Evolutionary conservation across 2,329 filamentous ascomycete genomes (phyloP).

Genomic region (Mycogone perniciosa): DNA sequence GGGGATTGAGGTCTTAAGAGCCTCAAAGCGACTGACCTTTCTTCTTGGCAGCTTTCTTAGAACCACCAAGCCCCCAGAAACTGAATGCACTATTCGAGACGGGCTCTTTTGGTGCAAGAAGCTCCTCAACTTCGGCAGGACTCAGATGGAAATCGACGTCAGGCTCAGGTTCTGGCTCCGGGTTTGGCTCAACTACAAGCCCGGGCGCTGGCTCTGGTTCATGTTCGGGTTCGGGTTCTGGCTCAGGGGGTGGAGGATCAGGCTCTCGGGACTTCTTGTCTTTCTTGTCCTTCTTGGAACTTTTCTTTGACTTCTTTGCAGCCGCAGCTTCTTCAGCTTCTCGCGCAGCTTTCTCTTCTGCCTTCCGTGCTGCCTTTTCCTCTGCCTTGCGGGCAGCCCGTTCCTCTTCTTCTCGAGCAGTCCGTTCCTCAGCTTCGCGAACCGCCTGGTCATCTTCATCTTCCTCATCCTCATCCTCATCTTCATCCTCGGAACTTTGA

Average conservation of each 20-base stretch:
- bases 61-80: constrained; percentile 47
- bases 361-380: constrained; percentile 17
- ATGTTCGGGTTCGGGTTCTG: constrained; percentile 12
- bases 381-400: constrained; percentile 22
- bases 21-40: constrained; percentile 33
- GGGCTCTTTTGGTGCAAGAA: constrained; percentile 29
- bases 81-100: constrained; percentile 41
- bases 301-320: constrained; percentile 38
- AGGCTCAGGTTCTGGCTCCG: constrained; percentile 11
- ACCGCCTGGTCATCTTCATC: constrained; percentile 17
- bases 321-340: constrained; percentile 18
- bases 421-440: constrained; percentile 23
- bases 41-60: constrained; percentile 36
- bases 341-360: constrained; percentile 19
- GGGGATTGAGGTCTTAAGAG: not conserved
- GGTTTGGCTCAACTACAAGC: constrained; percentile 6
- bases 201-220: constrained; percentile 13
- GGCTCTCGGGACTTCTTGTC: constrained; percentile 19
- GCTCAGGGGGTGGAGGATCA: not conserved
- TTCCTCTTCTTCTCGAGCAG: constrained; percentile 26
- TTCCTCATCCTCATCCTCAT: constrained; percentile 1
- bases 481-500: not conserved
- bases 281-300: constrained; percentile 28
- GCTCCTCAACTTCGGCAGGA: constrained; percentile 38
- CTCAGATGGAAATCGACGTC: constrained; percentile 28